Conservation (phyloP, 2,329 filamentous ascomycete genomes). For the Fusarium sp. region DNA sequence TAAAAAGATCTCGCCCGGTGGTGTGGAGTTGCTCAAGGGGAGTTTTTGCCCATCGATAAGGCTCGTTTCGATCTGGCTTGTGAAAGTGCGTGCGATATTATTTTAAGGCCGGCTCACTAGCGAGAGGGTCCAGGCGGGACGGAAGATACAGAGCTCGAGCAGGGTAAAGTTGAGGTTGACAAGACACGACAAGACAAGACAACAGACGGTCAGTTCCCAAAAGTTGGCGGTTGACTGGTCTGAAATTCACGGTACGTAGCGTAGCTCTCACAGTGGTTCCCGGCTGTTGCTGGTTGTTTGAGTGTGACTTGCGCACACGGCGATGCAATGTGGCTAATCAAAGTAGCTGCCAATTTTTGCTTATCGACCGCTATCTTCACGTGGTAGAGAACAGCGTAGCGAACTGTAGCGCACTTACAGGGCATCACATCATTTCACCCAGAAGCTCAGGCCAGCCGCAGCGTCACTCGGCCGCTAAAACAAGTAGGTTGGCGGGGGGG, state of each 20-base stretch:
- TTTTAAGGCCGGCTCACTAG: slow-evolving; percentile 28
- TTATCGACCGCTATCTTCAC: slow-evolving; percentile 47
- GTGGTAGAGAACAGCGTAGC: slow-evolving; percentile 24
- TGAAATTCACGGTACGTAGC: slow-evolving; percentile 32
- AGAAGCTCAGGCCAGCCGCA: slow-evolving; percentile 19
- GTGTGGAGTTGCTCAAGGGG: slow-evolving; percentile 30
- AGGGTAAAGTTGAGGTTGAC: slow-evolving; percentile 6
- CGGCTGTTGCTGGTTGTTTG: slow-evolving; percentile 37
- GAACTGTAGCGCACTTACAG: not conserved
- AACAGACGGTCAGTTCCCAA: slow-evolving; percentile 21
- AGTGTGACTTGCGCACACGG: slow-evolving; percentile 41
- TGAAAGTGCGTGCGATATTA: slow-evolving; percentile 30
- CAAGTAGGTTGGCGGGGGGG: slow-evolving; percentile 25
- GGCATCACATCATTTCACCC: slow-evolving; percentile 13
- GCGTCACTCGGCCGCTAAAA: slow-evolving; percentile 30
- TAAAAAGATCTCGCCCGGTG: slow-evolving; percentile 15
- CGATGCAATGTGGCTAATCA: slow-evolving; percentile 46
- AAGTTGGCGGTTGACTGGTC: slow-evolving; percentile 19
- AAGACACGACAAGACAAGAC: slow-evolving; percentile 16
- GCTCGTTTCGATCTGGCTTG: slow-evolving; percentile 29
- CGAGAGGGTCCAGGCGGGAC: slow-evolving; percentile 12
- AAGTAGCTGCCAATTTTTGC: slow-evolving; percentile 44
- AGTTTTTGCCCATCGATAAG: slow-evolving; percentile 39
- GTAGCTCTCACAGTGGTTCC: slow-evolving; percentile 21
- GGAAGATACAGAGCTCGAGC: slow-evolving; percentile 4